Base-by-base conservation (phyloP, 139 green algal species). In the Micractinium sp. region DNA sequence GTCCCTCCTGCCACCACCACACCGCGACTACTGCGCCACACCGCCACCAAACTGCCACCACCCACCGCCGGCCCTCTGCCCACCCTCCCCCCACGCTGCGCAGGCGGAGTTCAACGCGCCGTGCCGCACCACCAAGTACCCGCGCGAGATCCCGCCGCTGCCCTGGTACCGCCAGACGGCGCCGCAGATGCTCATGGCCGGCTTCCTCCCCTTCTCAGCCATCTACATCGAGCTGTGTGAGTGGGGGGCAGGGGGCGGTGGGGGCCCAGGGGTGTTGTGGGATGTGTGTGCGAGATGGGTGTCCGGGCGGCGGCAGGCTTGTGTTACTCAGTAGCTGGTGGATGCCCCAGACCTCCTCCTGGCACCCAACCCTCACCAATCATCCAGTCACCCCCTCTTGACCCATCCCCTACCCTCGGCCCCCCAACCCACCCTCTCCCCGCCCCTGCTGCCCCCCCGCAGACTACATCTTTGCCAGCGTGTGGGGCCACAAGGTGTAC, bases 401-500 rank as follows among this genome's bases (percentile, higher is more conserved):
- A 31, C 22, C 63, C 63, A 5, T 27, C 14, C 63, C 20, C 63
- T 12, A 2, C 14, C 7, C 63, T 23, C 63, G 22, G 7, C 63
- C 20, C 12, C 63, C 22, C 63, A 67, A 67, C 60, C 60, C 60
- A 14, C 73, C n/a, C n/a, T n/a, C 0, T 1, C 73, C n/a, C 73
- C 5, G 4, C 53, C 53, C 23, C 56, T n/a, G n/a, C 31, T 53
- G 56, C 81, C 81, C 19, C 20, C 22, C 78, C 33, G n/a, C 81
- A 86, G 81, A 99, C 94, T 99, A 99, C 94, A 98, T 99, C 91
- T 99, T 99, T 90, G 95, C 95, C 67, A 96, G 85, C 90, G 95
- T 99, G 82, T 99, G 98, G 98, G 97, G 97, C 63, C 96, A 99
- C 94, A 99, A 99, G 94, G 92, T 93, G 82, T 99, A 98, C 95